phyloP scores from a whole-genome alignment of 2,329 filamentous ascomycete species.

The Aspergillus alliaceus region DNA sequence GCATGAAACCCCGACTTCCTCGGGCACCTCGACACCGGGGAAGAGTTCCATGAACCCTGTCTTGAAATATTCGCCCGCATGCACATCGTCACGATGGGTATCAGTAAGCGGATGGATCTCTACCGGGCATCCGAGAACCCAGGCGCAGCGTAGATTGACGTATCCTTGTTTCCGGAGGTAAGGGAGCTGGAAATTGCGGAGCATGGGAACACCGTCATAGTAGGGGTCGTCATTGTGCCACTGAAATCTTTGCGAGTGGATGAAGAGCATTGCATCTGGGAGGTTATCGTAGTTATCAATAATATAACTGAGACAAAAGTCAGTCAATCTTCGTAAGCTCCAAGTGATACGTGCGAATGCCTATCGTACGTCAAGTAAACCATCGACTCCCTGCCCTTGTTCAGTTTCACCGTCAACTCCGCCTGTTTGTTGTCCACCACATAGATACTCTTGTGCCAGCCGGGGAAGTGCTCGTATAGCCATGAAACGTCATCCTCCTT shows the following conservation, averaged over 20 bases:
- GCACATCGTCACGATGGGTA: slow-evolving; percentile 44
- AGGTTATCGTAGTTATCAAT: slow-evolving; percentile 44
- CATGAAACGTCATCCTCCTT: slow-evolving; percentile 41
- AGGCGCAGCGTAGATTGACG: slow-evolving; percentile 55
- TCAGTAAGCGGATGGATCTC: slow-evolving; percentile 51
- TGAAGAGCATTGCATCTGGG: slow-evolving; percentile 43
- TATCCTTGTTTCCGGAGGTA: slow-evolving; percentile 53
- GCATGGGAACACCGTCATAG: slow-evolving; percentile 51
- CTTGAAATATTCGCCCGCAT: slow-evolving; percentile 52
- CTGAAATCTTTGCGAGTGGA: slow-evolving; percentile 42
- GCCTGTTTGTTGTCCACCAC: slow-evolving; percentile 53
- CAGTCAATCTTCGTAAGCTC: background rate
- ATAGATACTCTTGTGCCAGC: slow-evolving; percentile 57
- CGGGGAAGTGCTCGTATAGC: slow-evolving; percentile 39
- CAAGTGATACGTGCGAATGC: background rate
- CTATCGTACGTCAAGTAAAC: slow-evolving; percentile 43
- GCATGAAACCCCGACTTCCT: slow-evolving; percentile 51
- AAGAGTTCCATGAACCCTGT: slow-evolving; percentile 53
- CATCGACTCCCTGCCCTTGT: slow-evolving; percentile 47
- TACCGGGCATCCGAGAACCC: slow-evolving; percentile 52
- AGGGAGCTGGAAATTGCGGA: slow-evolving; percentile 50
- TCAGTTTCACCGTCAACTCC: slow-evolving; percentile 48
- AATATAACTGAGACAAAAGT: slow-evolving; percentile 33
- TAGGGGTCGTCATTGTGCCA: slow-evolving; percentile 55
- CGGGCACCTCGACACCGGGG: slow-evolving; percentile 39